Evolutionary conservation across 1,284 basidiomycete genomes (phyloP).

Genomic region (Melampsora abietis-canadensis): DNA sequence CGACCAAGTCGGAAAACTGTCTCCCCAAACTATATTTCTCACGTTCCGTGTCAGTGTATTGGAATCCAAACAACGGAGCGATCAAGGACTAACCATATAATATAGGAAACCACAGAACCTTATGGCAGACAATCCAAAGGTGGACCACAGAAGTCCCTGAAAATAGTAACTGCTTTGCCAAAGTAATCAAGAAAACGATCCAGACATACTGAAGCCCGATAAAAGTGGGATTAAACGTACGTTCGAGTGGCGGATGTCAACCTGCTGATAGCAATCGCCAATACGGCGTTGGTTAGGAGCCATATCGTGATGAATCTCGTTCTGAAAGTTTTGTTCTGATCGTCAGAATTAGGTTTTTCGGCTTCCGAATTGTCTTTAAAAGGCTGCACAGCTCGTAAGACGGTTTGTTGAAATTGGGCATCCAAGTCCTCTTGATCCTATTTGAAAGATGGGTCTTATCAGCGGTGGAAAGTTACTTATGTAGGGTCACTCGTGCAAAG

Average conservation of each 20-base stretch:
- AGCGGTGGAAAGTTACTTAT: neutral
- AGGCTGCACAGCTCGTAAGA: conserved; percentile 84
- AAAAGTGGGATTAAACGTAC: conserved; percentile 11
- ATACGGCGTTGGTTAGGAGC: conserved; percentile 73
- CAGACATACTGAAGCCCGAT: neutral
- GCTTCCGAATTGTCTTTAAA: conserved; percentile 64
- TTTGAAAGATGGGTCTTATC: neutral
- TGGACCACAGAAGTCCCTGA: conserved; percentile 38
- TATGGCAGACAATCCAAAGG: conserved; percentile 26
- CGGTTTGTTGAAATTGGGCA: conserved; percentile 84
- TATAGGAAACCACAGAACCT: conserved; percentile 43
- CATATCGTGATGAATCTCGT: conserved; percentile 59
- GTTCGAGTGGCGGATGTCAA: conserved; percentile 36
- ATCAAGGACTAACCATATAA: conserved; percentile 32
- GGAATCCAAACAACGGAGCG: neutral
- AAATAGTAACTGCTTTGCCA: conserved; percentile 33
- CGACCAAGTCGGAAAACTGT: conserved; percentile 29
- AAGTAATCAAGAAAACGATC: conserved; percentile 10
- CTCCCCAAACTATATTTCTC: conserved; percentile 36
- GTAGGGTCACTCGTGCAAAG: neutral
- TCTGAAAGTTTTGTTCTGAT: conserved; percentile 89
- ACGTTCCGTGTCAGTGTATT: too few relatives aligned
- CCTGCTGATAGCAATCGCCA: conserved; percentile 38
- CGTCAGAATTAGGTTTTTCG: conserved; percentile 58
- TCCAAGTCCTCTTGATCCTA: conserved; percentile 76